Base-by-base conservation (phyloP, 345 rosid species). In the Iberis pinnata region DNA sequence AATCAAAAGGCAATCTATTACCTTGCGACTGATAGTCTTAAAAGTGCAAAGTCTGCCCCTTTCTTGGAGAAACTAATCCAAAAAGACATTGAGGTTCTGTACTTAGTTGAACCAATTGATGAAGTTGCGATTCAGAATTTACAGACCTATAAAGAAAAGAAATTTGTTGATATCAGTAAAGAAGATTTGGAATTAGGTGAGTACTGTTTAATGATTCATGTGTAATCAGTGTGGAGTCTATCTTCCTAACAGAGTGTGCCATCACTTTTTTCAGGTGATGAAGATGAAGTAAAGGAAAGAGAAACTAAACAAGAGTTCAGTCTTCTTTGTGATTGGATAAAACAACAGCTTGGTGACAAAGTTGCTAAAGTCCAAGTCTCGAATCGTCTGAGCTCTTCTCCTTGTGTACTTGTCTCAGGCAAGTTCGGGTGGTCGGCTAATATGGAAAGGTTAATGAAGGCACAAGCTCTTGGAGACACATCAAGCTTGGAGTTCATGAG, bases 381-480 rank as follows among this genome's bases (percentile, higher is more conserved):
- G 4, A 88, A 86, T 44, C 94, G 99, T 22, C 65, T 88, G 51
- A 81, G 94, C 61, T 83, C 95, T 22, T 88, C 99, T 58, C 97
- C 99, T 4, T 88, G 99, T 40, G 99, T 88, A 46, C 97, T 93
- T 63, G 99, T 93, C 53, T 88, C 95, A 42, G 97, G 97, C 51
- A 88, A 88, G 65, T 93, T 93, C 53, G 95, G 99, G 11, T 93
- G 99, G 99, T 93, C 95, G 15, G 97, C 97, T 32, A 93, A 93
- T 56, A 93, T 93, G 99, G 99, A 93, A 69, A 93, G 98, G 75
- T 55, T 93, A 72, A 93, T 93, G 99, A 88, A 88, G 74, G 99
- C 99, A 35, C 99, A 93, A 76, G 88, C 99, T 29, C 94, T 93
- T 35, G 95, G 97, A 33, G 99, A 93, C 53, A 80, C 90, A 49